These are phyloP conservation scores for Yarrowia sp. DNA, from an alignment of 805 yeast genomes.

Conservation along the genomic window DNA sequence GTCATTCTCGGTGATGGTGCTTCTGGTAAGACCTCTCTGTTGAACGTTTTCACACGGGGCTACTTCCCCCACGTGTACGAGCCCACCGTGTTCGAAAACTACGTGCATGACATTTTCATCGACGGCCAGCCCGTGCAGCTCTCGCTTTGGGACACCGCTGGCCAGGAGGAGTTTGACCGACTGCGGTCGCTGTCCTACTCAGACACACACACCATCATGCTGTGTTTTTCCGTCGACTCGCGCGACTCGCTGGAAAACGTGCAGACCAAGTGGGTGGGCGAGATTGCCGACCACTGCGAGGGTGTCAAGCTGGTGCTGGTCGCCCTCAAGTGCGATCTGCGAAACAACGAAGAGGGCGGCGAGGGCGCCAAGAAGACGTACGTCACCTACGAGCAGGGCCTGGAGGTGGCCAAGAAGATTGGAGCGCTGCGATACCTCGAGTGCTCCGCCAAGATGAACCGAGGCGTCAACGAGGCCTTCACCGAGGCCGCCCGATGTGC, in stretches of 20 bases:
- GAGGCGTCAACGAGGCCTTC: conserved; percentile 99
- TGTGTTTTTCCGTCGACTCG: conserved; percentile 94
- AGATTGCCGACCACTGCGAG: conserved; percentile 94
- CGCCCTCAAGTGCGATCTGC: conserved; percentile 91
- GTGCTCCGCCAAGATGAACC: conserved; percentile 93
- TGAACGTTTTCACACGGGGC: conserved; percentile 95
- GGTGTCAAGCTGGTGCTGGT: conserved; percentile 93
- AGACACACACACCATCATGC: conserved; percentile 96
- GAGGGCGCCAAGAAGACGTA: conserved; percentile 52
- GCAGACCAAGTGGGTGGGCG: conserved; percentile 95
- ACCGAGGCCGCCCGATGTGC: conserved; percentile 99
- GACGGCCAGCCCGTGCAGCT: conserved; percentile 92
- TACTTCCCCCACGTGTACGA: conserved; percentile 98
- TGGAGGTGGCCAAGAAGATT: conserved; percentile 87
- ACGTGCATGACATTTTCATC: conserved; percentile 94
- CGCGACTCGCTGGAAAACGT: conserved; percentile 94
- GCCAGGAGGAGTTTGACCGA: conserved; percentile 97
- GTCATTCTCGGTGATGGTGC: conserved; percentile 98
- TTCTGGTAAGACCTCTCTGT: conserved; percentile 94
- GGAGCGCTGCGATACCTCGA: conserved; percentile 95
- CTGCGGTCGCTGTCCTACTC: conserved; percentile 89
- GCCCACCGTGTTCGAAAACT: conserved; percentile 97
- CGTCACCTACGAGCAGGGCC: conserved; percentile 91
- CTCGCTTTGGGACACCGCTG: conserved; percentile 98
- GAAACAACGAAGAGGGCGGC: conserved; percentile 64